These are phyloP conservation scores for Fusarium anthophilum DNA, from an alignment of 2,329 filamentous ascomycete species.

Conservation along the genomic window DNA sequence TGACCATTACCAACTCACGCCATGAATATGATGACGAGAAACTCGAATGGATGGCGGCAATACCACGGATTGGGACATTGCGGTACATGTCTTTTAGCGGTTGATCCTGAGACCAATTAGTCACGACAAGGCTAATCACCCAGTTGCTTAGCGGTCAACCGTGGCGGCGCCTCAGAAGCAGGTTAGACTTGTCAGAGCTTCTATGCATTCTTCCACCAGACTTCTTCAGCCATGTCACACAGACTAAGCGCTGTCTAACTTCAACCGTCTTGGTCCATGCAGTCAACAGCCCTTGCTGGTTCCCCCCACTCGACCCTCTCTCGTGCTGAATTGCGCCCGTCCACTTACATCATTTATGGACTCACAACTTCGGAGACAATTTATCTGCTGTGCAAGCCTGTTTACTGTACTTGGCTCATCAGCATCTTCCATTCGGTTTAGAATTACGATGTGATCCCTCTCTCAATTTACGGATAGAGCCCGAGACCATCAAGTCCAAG, in stretches of 20 bases:
- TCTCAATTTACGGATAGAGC: slow-evolving; percentile 12
- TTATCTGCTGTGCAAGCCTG: slow-evolving; percentile 14
- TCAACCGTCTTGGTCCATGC: slow-evolving; percentile 10
- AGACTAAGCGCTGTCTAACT: slow-evolving; percentile 20
- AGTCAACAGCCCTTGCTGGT: slow-evolving; percentile 25
- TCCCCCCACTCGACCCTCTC: slow-evolving; percentile 34
- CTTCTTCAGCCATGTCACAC: slow-evolving; percentile 28
- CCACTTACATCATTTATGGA: slow-evolving; percentile 44
- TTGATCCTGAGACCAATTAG: slow-evolving; percentile 10
- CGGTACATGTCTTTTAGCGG: slow-evolving; percentile 10
- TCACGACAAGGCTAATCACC: slow-evolving; percentile 8
- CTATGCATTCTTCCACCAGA: slow-evolving; percentile 43
- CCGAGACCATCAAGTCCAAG: slow-evolving; percentile 13
- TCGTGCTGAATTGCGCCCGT: slow-evolving; percentile 31
- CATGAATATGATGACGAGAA: slow-evolving; percentile 32
- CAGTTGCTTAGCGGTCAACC: slow-evolving; percentile 23
- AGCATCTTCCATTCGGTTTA: slow-evolving; percentile 15
- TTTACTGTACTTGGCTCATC: slow-evolving; percentile 8
- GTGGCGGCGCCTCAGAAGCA: slow-evolving; percentile 23
- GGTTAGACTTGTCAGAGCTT: slow-evolving; percentile 30
- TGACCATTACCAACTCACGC: slow-evolving; percentile 33
- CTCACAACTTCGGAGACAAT: slow-evolving; percentile 29
- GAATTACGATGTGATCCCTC: slow-evolving; percentile 16
- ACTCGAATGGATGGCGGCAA: slow-evolving; percentile 22
- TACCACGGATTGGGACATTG: slow-evolving; percentile 14